Evolutionary conservation across 192 early-diverging fungal species (phyloP).

Genomic region (Coemansia sp.): DNA sequence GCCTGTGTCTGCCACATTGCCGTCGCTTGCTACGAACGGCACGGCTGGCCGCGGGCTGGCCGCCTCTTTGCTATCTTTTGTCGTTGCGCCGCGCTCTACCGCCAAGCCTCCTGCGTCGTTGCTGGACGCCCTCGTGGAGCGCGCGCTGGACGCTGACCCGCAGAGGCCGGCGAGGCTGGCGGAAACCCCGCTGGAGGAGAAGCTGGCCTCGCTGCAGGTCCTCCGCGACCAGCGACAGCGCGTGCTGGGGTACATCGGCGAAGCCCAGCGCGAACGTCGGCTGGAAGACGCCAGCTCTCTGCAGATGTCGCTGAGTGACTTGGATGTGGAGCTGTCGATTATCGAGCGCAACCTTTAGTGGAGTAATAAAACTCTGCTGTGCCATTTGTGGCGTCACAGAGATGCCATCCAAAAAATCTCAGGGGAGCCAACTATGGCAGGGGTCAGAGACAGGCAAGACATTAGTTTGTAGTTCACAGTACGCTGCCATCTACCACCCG

Average conservation of each 20-base stretch:
- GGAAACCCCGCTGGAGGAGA: conserved; percentile 24
- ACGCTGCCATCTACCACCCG: too few relatives aligned
- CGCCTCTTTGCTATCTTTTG: conserved; percentile 31
- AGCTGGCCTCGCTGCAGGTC: conserved; percentile 55
- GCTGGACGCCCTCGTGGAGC: conserved; percentile 12
- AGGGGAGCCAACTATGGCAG: too few relatives aligned
- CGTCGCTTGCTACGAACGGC: not conserved
- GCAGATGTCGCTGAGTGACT: conserved; percentile 63
- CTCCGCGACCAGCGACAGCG: conserved; percentile 68
- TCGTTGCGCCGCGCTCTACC: conserved; percentile 7
- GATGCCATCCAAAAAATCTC: too few relatives aligned
- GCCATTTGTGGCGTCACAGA: too few relatives aligned
- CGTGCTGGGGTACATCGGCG: conserved; percentile 65
- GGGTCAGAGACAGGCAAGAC: too few relatives aligned
- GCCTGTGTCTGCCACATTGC: not conserved
- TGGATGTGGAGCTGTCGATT: conserved; percentile 64
- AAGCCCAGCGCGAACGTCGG: conserved; percentile 65
- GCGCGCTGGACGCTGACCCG: conserved; percentile 26
- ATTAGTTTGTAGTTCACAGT: too few relatives aligned
- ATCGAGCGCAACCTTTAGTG: conserved; percentile 41
- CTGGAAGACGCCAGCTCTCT: conserved; percentile 74
- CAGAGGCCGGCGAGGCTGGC: conserved; percentile 20
- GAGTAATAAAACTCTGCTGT: too few relatives aligned
- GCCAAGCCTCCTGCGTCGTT: not conserved
- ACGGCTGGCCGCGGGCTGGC: conserved; percentile 18